These are phyloP conservation scores for Leccinum disarticulatum DNA, from an alignment of 768 basidiomycete species.

Conservation along the genomic window DNA sequence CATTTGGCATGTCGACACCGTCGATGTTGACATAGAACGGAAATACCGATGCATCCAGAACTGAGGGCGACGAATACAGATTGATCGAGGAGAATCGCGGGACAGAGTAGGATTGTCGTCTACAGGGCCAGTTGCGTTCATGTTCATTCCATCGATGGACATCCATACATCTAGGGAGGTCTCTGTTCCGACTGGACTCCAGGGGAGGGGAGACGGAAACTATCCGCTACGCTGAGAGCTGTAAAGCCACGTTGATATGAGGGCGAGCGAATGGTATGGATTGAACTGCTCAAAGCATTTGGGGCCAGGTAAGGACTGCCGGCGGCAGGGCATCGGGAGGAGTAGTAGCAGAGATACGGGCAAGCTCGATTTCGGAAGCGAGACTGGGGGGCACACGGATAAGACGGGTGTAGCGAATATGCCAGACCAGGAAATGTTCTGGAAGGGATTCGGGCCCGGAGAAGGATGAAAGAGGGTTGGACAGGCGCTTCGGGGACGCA, in stretches of 20 bases:
- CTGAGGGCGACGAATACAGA: slow-evolving; percentile 13
- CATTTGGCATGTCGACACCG: not conserved
- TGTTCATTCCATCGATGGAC: slow-evolving; percentile 20
- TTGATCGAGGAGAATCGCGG: slow-evolving; percentile 2
- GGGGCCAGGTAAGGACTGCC: slow-evolving; percentile 4
- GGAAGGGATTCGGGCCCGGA: slow-evolving; percentile 9
- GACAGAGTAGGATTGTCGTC: not conserved
- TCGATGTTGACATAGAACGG: slow-evolving; percentile 17
- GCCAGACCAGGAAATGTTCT: slow-evolving; percentile 19
- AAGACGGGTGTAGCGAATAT: slow-evolving; percentile 9
- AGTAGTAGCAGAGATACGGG: not conserved
- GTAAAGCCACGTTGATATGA: slow-evolving; percentile 6
- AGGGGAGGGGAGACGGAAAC: slow-evolving; percentile 25
- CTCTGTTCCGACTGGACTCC: slow-evolving; percentile 24
- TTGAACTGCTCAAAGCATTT: not conserved
- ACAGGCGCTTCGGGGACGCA: not conserved
- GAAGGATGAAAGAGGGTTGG: slow-evolving; percentile 8
- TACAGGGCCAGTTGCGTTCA: slow-evolving; percentile 15
- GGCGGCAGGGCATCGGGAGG: not conserved
- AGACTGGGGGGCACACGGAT: not conserved
- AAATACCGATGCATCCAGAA: slow-evolving; percentile 20
- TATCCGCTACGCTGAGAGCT: not conserved
- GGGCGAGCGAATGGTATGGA: slow-evolving; percentile 7
- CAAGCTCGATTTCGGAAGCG: not conserved
- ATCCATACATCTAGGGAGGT: slow-evolving; percentile 23